Conservation (phyloP, 139 green algal genomes). For the Coelastrella sp. region DNA sequence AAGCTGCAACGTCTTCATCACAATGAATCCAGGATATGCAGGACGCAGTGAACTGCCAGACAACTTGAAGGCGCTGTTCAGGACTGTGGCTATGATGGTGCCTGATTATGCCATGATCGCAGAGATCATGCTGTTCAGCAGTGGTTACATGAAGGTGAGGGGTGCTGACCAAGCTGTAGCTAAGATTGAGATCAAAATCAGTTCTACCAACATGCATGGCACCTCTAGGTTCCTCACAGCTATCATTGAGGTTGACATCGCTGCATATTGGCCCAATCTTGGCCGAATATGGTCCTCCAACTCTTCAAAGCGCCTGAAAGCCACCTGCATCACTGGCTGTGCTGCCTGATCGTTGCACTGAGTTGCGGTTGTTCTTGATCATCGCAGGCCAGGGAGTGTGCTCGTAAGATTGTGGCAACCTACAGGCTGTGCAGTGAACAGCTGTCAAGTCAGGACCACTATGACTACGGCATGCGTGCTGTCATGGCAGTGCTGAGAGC, state of each 20-base stretch:
- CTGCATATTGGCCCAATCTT: too few relatives aligned
- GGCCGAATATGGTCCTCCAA: too few relatives aligned
- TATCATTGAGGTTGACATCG: too few relatives aligned
- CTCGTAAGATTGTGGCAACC: constrained; percentile 88
- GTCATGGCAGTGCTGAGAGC: constrained; percentile 86
- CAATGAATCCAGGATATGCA: constrained; percentile 88
- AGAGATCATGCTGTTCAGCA: constrained; percentile 86
- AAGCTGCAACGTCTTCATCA: constrained; percentile 78
- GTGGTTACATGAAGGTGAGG: constrained; percentile 71
- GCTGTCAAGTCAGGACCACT: constrained; percentile 88
- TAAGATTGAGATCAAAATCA: neutral
- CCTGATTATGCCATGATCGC: constrained; percentile 84
- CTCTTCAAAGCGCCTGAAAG: too few relatives aligned
- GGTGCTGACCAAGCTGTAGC: neutral
- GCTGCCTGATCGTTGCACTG: too few relatives aligned
- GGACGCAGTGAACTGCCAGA: constrained; percentile 76
- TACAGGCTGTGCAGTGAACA: constrained; percentile 91
- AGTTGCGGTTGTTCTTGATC: neutral
- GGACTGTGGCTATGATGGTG: constrained; percentile 86
- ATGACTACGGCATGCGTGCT: constrained; percentile 79
- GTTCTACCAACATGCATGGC: too few relatives aligned
- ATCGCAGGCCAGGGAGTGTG: constrained; percentile 69
- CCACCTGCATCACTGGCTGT: too few relatives aligned
- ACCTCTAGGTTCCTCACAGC: too few relatives aligned
- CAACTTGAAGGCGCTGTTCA: constrained; percentile 86